Evolutionary conservation across 2,329 filamentous ascomycete genomes (phyloP), one percentile per base, ranked within the genome.

Genomic region (Fusarium sp.): DNA sequence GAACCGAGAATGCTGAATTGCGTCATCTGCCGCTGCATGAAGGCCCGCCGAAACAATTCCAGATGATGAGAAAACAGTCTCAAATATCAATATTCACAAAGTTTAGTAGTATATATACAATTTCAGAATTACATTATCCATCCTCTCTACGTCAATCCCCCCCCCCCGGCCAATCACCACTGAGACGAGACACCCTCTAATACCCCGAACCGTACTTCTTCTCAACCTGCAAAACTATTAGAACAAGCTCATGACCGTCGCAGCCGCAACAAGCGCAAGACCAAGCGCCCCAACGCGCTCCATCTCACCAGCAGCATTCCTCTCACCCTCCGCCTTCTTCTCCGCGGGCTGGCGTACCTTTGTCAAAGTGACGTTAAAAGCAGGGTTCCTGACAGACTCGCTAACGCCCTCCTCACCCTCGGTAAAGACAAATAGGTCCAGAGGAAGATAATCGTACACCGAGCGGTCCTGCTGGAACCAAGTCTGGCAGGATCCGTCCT

Each of bases 391-490:
- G 2, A 77, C 68, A 18, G 63, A 53, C n/a, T 68, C 52, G 28
- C 55, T 61, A 1, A 60, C n/a, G 5, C 53, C 63, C 24, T 60
- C 64, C 6, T 70, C 58, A 0, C 63, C 68, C 31, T 67, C 50
- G 10, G 48, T n/a, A 36, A 80, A 74, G 0, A 77, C 63, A 31
- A 80, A 79, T 36, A 79, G 66, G 15, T 78, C 74, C 5, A 79
- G 50, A 9, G 75, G 74, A 2, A 77, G 60, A 22, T 76, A 77
- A 36, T 78, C 70, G 67, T 79, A 81, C 9, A 75, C 73, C 31
- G 69, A 52, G 18, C 80, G 74, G 45, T 81, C 79, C 43, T 77
- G 66, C 50, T 58, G 51, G 8, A 73, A 68, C 78, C 78, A 81
- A 0, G 77, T 74, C 38, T 75, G 51, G 40, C 79, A 81, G 13